Evolutionary conservation across 305 asterid species (phyloP), one percentile per base, ranked within the genome.

Genomic region (Solanum chacoense): DNA sequence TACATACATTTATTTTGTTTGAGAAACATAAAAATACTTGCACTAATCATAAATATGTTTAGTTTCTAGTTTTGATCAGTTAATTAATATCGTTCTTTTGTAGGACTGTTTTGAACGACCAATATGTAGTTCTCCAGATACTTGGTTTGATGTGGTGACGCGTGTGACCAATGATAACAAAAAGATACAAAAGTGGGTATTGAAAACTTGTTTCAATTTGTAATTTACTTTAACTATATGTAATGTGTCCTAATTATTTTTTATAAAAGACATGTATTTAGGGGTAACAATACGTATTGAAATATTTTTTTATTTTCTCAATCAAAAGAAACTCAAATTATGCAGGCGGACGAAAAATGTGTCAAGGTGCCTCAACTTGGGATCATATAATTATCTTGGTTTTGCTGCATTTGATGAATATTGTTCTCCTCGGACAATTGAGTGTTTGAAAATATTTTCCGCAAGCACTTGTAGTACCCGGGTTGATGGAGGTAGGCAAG

Each of bases 91-190:
- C 4, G 20, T 77, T 5, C 22, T 36, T 11, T 90, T 89, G 87
- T 92, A 97, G 99, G 99, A 97, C 91, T 97, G 99, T 94, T 96
- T 97, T 92, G 98, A 96, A 85, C 93, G 99, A 87, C 99, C 99
- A 74, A 97, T 97, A 93, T 90, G 98, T 28, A 95, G 99, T 90
- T 91, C 98, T 89, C 99, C 99, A 14, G 99, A 95, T 97, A 94
- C 98, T 93, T 97, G 99, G 98, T 93, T 97, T 88, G 99, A 96
- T 91, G 93, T 96, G 93, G 98, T 96, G 93, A 98, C 94, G 92
- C 99, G 99, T 88, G 89, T 95, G 80, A 95, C 99, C 84, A 88
- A 95, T 55, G 98, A 97, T 91, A 93, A 94, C 88, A 96, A 97
- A 92, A 97, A 96, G 93, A 95, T 98, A 11, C 91, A 96, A 31